Evolutionary conservation across 495 filamentous ascomycete genomes (phyloP).

Genomic region (Aspergillus carlsbadensis): DNA sequence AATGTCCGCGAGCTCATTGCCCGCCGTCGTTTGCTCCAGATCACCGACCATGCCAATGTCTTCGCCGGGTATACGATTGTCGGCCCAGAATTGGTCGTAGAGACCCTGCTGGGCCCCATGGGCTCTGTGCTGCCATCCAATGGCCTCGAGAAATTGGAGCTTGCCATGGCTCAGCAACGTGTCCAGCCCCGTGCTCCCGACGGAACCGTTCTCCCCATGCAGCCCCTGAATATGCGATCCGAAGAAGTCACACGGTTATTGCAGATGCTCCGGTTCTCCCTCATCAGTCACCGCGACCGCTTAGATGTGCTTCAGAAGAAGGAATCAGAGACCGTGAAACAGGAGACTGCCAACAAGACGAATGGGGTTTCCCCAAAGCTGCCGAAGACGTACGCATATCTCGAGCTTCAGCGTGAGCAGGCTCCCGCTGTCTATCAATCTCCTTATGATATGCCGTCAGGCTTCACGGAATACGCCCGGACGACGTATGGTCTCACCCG

Average conservation of each 20-base stretch:
- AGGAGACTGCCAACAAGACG: constrained; percentile 35
- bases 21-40: constrained; percentile 49
- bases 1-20: constrained; percentile 50
- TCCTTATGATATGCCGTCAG: constrained; percentile 50
- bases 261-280: constrained; percentile 49
- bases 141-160: constrained; percentile 47
- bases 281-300: constrained; percentile 46
- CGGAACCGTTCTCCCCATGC: constrained; percentile 41
- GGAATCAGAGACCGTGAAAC: constrained; percentile 40
- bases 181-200: constrained; percentile 46
- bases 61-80: constrained; percentile 50
- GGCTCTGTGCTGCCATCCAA: constrained; percentile 45
- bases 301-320: constrained; percentile 47
- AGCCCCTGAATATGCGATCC: constrained; percentile 49
- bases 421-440: constrained; percentile 47
- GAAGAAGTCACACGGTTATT: constrained; percentile 47
- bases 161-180: constrained; percentile 50
- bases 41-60: constrained; percentile 52
- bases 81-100: constrained; percentile 47
- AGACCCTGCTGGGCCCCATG: constrained; percentile 48
- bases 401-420: constrained; percentile 43
- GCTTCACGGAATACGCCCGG: constrained; percentile 46
- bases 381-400: constrained; percentile 45
- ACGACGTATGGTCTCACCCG: constrained; percentile 39
- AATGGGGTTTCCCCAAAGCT: constrained; percentile 35